phyloP scores from a whole-genome alignment of 2,329 filamentous ascomycete genomes.

The Colletotrichum sp. region DNA sequence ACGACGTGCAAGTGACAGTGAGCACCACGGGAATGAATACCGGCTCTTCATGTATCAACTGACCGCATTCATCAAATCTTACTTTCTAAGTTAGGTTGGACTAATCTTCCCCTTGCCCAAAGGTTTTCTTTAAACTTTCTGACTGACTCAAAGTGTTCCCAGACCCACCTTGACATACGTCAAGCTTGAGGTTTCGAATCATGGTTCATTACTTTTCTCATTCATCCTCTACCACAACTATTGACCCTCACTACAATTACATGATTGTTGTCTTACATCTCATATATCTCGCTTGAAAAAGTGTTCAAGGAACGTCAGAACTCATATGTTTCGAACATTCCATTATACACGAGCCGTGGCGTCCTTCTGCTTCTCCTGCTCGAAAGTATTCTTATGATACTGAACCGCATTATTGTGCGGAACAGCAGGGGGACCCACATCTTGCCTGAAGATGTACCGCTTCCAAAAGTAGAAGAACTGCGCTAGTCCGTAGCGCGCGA shows the following conservation, averaged over 20 bases:
- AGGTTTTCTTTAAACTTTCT: background rate
- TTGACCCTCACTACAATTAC: background rate
- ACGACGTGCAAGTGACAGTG: background rate
- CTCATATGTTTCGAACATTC: too few species aligned
- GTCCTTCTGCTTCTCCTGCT: background rate
- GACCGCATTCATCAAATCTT: background rate
- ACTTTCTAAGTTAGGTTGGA: background rate
- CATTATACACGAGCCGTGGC: background rate
- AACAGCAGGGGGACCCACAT: slow-evolving; percentile 19
- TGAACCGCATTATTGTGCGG: background rate
- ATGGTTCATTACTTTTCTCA: background rate
- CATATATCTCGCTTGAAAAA: background rate
- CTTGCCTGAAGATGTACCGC: slow-evolving; percentile 24
- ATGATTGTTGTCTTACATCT: background rate
- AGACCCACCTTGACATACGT: background rate
- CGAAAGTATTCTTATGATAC: background rate
- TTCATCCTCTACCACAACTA: background rate
- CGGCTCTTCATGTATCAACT: fast-evolving
- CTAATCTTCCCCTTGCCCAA: background rate
- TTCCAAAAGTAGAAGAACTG: slow-evolving; percentile 29
- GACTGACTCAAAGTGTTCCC: background rate
- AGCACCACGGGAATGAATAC: background rate
- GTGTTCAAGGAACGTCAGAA: background rate
- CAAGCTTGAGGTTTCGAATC: background rate
- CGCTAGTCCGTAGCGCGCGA: slow-evolving; percentile 23